phyloP scores from a whole-genome alignment of 75 land plant species.

The Selaginella moellendorffii region DNA sequence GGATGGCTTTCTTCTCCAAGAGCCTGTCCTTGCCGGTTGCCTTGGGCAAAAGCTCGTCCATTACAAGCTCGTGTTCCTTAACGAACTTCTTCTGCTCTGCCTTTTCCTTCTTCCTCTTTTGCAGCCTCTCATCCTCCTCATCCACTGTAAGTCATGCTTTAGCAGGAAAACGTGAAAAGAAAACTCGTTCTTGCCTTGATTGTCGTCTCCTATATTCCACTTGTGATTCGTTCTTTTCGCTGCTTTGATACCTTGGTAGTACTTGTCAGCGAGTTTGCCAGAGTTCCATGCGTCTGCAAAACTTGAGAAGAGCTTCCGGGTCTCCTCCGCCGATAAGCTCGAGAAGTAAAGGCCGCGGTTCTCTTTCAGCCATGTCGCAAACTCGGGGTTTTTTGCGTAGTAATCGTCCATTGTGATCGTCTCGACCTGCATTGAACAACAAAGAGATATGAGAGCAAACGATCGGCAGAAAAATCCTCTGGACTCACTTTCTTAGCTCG shows the following conservation, averaged over 20 bases:
- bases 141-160: slow-evolving; percentile 22
- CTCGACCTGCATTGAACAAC: slow-evolving; percentile 21
- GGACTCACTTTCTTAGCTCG: not conserved
- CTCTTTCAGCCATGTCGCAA: slow-evolving; percentile 86
- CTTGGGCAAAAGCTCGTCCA: slow-evolving; percentile 39
- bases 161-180: no score
- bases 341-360: slow-evolving; percentile 53
- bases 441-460: not conserved
- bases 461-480: not conserved
- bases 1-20: slow-evolving; percentile 29
- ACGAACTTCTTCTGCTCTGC: slow-evolving; percentile 25
- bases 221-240: slow-evolving; percentile 64
- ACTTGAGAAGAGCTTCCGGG: slow-evolving; percentile 48
- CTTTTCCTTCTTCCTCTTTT: slow-evolving; percentile 26
- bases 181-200: slow-evolving; percentile 8
- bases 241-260: slow-evolving; percentile 62
- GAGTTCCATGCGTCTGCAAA: slow-evolving; percentile 78
- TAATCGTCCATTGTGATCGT: slow-evolving; percentile 70
- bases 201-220: slow-evolving; percentile 48
- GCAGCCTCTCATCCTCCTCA: slow-evolving; percentile 21
- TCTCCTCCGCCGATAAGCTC: slow-evolving; percentile 60
- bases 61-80: slow-evolving; percentile 25
- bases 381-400: slow-evolving; percentile 81
- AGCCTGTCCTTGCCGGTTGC: slow-evolving; percentile 33
- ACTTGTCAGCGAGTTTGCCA: slow-evolving; percentile 35